Evolutionary conservation across 192 early-diverging fungal species (phyloP), one percentile per base, ranked within the genome.

Genomic region (Powellomyces hirtus): DNA sequence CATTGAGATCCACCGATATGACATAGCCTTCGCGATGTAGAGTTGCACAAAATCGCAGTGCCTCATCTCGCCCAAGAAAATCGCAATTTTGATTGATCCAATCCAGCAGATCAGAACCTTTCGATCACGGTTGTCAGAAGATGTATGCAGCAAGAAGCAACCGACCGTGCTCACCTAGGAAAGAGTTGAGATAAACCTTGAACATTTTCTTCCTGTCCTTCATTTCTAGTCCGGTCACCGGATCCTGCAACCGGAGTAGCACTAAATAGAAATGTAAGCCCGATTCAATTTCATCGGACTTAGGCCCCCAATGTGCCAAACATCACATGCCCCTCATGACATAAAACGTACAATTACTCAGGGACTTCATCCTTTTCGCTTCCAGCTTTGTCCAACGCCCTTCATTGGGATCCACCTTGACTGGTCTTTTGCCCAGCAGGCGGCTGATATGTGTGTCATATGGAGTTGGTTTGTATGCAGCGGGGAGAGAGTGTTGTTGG

Each of bases 11-110:
- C 18, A 77, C 69, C 5, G 72, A 52, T 4, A 76, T 66, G 11
- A 80, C 69, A 62, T 80, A 80, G 16, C 71, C 70, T 49, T 71
- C 73, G 27, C 56, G 53, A 35, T 75, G 65, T n/a, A 80, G 62
- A n/a, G 69, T 53, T 34, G 52, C 34, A 27, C 75, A 76, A 40
- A 64, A 62, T 18, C 61, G 45, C 4, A 63, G 27, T 2, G 45
- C 79, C 45, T 80, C 79, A 4, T 73, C 61, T 26, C 62, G 51
- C 0, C 35, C 51, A n/a, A 74, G 37, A 29, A 80, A 66, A 57
- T 68, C 70, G 57, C 79, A 80, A 45, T 80, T 74, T 14, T 31
- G 37, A 20, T 61, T 58, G 4, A 75, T 37, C 79, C 79, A 80
- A 37, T 80, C 75, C 22, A 75, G 46, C 1, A 80, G 58, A 34